These are phyloP conservation scores for Zymoseptoria tritici DNA, from an alignment of 2,329 filamentous ascomycete species.

Conservation along the genomic window DNA sequence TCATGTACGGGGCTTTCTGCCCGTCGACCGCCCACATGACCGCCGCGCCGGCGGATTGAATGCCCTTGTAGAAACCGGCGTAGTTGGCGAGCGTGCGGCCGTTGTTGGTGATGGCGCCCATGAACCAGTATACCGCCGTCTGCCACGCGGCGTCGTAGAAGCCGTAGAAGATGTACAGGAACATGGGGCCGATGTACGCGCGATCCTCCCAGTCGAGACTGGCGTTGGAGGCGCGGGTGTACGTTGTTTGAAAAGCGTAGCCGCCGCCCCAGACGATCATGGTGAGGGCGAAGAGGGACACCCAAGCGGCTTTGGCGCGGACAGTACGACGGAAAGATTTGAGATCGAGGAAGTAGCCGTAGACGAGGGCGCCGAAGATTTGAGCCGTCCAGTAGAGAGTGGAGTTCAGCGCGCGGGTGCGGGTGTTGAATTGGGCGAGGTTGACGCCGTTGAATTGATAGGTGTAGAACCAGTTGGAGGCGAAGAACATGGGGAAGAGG, in stretches of 20 bases:
- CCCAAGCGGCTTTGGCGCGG: constrained; percentile 59
- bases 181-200: constrained; percentile 71
- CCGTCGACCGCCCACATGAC: constrained; percentile 67
- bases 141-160: constrained; percentile 89
- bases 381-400: constrained; percentile 69
- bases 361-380: constrained; percentile 66
- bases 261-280: constrained; percentile 78
- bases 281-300: constrained; percentile 58
- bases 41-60: constrained; percentile 79
- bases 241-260: constrained; percentile 64
- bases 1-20: constrained; percentile 55
- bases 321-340: constrained; percentile 51
- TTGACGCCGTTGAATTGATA: constrained; percentile 75
- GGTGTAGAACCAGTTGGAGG: constrained; percentile 72
- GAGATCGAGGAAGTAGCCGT: constrained; percentile 65
- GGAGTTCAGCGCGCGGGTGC: constrained; percentile 69
- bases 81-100: constrained; percentile 86
- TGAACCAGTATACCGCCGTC: constrained; percentile 88
- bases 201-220: constrained; percentile 59
- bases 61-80: constrained; percentile 82
- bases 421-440: constrained; percentile 61
- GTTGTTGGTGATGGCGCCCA: constrained; percentile 90
- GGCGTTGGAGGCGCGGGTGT: constrained; percentile 38
- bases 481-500: constrained; percentile 75
- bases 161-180: constrained; percentile 85